Base-by-base conservation (phyloP, 208 protist species). In the Crithidia expoeki region DNA sequence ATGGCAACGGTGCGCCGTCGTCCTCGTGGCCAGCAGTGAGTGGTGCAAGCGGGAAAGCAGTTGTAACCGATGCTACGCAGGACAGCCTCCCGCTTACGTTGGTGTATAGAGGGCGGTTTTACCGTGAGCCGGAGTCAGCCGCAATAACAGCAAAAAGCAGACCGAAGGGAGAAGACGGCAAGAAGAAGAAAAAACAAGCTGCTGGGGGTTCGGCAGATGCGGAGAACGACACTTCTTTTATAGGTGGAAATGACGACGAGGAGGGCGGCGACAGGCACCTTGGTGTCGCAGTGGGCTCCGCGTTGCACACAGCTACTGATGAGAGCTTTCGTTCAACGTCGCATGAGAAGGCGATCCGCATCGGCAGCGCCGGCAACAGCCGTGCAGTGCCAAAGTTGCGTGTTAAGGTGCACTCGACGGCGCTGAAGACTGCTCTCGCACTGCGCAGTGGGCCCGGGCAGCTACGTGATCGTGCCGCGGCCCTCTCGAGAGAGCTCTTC, bases 371-470 rank as follows among this genome's bases (percentile, higher is more conserved):
- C 9, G 49, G 50, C 36, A 57, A 58, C 44, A 40, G 33, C 32
- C 56, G 72, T 10, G 28, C 40, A 12, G 42, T 71, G 0, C 63
- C 56, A 7, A 71, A 67, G 63, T 30, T 77, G 57, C 64, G 46
- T 0, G 84, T 92, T n/a, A 85, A 87, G 52, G 69, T 84, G 25
- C 51, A 86, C 30, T 57, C 76, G 27, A 58, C 75, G 2, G 68
- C 66, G 7, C 73, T 92, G 44, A 62, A 80, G 40, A 56, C 38
- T 0, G 76, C 78, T 0, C 69, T 89, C 44, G 68, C 79, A 33
- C 50, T 49, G 21, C 76, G 70, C 36, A 78, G 72, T 21, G 67
- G 68, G 12, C 16, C 55, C 4, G 47, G 42, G 7, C 40, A 66
- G 28, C 25, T 72, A 4, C 33, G 61, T 7, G 65, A 66, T 14